Conservation (phyloP, 805 yeast genomes). For the Zygosaccharomyces kombuchaensis region DNA sequence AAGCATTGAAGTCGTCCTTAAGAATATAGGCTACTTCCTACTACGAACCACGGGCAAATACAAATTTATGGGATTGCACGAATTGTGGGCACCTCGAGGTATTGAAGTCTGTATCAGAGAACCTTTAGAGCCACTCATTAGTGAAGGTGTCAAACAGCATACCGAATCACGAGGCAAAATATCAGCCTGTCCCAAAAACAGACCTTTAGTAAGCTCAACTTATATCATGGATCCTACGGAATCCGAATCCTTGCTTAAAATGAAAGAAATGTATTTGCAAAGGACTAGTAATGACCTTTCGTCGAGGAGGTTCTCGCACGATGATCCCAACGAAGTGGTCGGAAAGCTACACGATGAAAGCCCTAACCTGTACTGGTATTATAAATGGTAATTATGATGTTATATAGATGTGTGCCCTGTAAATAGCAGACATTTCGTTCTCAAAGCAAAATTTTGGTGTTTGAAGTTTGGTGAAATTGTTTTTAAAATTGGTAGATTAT, state of each 20-base stretch:
- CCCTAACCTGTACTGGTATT: constrained; percentile 32
- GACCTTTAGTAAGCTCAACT: constrained; percentile 28
- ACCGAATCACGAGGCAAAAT: constrained; percentile 33
- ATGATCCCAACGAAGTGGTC: constrained; percentile 21
- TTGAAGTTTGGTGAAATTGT: background rate
- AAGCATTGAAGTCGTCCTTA: constrained; percentile 57
- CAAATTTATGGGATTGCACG: constrained; percentile 36
- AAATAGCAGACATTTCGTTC: constrained; percentile 1
- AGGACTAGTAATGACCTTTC: constrained; percentile 25
- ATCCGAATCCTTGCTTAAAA: constrained; percentile 17
- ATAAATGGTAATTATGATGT: constrained; percentile 22
- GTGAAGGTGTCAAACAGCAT: constrained; percentile 32
- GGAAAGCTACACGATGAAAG: constrained; percentile 14
- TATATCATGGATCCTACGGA: constrained; percentile 28
- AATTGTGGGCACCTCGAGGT: constrained; percentile 54
- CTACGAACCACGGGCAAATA: constrained; percentile 55
- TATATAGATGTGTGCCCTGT: background rate
- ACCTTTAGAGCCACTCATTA: constrained; percentile 39
- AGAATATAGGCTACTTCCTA: constrained; percentile 59
- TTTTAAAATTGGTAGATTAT: background rate
- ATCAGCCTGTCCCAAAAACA: constrained; percentile 23
- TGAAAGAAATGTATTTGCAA: constrained; percentile 27
- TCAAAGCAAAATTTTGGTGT: background rate
- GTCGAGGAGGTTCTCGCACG: constrained; percentile 17
- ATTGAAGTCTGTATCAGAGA: constrained; percentile 50